Conservation (phyloP, 1,139 yeast genomes). For the Pichia sp. region DNA sequence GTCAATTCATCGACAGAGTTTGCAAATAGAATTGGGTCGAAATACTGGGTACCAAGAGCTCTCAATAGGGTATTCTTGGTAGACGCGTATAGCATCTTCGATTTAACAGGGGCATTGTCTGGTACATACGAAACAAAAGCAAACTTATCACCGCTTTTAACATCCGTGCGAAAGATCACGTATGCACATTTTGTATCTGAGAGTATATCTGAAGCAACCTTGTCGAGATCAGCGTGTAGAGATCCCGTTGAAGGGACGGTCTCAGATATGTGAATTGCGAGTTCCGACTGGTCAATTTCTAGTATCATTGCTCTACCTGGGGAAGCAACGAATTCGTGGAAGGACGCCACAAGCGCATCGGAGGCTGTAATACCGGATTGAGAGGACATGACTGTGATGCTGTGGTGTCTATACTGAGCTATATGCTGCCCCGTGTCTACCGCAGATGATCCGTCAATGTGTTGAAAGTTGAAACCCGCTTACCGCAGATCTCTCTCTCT, state of each 20-base stretch:
- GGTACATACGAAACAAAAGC: conserved; percentile 82
- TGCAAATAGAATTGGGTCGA: conserved; percentile 43
- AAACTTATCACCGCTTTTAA: conserved; percentile 29
- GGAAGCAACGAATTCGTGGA: conserved; percentile 31
- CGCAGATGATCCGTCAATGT: too few relatives aligned
- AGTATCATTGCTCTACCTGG: conserved; percentile 29
- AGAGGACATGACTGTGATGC: conserved; percentile 37
- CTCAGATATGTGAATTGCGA: conserved; percentile 15
- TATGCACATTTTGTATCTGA: conserved; percentile 53
- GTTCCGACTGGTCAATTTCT: conserved; percentile 29
- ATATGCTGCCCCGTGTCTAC: too few relatives aligned
- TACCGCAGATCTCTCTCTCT: too few relatives aligned
- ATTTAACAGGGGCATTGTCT: conserved; percentile 72
- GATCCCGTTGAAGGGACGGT: conserved; percentile 10
- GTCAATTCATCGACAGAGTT: conserved; percentile 61
- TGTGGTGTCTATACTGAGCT: too few relatives aligned
- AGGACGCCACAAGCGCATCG: conserved; percentile 38
- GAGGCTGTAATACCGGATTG: conserved; percentile 30
- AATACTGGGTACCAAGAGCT: conserved; percentile 53
- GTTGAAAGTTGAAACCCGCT: too few relatives aligned
- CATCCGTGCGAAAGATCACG: too few relatives aligned
- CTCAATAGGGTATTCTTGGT: conserved; percentile 70
- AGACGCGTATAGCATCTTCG: conserved; percentile 92
- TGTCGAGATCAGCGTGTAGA: conserved; percentile 32
- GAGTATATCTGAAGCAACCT: conserved; percentile 30